Percentiles rank a stretch among this genome's conserved stretches.
These are phyloP conservation scores for Graphiopsis chlorocephala DNA, from an alignment of 2,329 filamentous ascomycete species.

Conservation along the genomic window DNA sequence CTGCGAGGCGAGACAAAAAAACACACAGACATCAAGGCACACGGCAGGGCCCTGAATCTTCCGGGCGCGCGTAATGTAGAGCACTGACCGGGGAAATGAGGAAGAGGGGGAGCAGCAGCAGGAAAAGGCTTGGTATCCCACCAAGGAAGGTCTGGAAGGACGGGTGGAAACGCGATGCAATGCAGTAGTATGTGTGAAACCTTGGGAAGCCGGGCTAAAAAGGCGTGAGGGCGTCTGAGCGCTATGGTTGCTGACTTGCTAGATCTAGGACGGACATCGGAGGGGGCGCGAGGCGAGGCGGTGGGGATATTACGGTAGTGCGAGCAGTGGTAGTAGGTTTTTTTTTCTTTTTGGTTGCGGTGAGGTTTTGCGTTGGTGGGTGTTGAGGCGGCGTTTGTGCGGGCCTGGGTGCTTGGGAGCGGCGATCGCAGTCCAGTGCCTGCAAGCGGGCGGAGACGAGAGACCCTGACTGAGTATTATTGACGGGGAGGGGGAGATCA, in stretches of 20 bases:
- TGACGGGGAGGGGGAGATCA: neutral
- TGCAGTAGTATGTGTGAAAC: neutral
- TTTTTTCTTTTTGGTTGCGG: neutral
- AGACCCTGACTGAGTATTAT: neutral
- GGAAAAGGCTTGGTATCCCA: neutral
- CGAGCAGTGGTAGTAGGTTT: neutral
- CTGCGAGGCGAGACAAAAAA: neutral
- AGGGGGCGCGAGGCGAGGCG: neutral
- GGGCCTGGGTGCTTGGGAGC: neutral
- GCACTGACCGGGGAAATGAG: slow-evolving; percentile 11
- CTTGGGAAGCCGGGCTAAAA: neutral
- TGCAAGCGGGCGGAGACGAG: neutral
- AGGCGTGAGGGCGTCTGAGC: neutral
- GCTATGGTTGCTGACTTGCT: neutral
- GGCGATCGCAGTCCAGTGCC: neutral
- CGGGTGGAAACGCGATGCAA: neutral
- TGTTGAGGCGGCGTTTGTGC: neutral
- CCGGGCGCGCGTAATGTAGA: neutral
- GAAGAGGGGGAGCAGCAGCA: neutral
- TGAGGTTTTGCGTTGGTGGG: neutral
- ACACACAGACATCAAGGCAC: too few relatives aligned
- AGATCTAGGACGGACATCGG: neutral
- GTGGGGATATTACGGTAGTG: neutral
- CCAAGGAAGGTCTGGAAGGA: neutral
- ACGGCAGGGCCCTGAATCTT: neutral